phyloP scores from a whole-genome alignment of 2,329 filamentous ascomycete species.

The Ophiocordyceps australis region DNA sequence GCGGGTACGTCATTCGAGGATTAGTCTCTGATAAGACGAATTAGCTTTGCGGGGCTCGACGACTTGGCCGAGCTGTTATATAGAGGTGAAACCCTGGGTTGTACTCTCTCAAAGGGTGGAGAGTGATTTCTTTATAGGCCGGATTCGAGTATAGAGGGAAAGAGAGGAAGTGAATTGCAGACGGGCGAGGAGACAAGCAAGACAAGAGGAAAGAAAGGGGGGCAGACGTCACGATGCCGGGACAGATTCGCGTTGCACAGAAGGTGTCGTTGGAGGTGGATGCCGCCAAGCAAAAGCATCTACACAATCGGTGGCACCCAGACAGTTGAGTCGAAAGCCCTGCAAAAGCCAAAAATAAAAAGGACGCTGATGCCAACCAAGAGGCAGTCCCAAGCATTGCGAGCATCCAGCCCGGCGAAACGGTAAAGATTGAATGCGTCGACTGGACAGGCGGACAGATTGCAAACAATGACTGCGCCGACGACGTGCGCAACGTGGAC shows the following conservation, averaged over 20 bases:
- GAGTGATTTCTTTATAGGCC: no score
- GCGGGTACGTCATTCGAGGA: no score
- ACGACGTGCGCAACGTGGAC: conserved; percentile 73
- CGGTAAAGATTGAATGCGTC: conserved; percentile 84
- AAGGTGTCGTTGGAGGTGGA: conserved; percentile 38
- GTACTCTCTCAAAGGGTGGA: no score
- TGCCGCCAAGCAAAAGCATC: conserved; percentile 46
- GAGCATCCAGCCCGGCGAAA: conserved; percentile 65
- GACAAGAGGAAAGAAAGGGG: no score
- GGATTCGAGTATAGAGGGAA: no score
- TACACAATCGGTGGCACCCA: conserved; percentile 87
- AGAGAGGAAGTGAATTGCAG: no score
- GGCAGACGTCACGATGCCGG: conserved; percentile 8
- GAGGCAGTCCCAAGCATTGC: conserved; percentile 54
- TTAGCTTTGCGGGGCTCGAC: no score
- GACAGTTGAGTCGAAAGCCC: no score
- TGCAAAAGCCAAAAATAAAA: conserved; percentile 4
- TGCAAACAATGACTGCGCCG: conserved; percentile 73
- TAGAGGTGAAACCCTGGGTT: no score
- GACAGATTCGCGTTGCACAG: conserved; percentile 44
- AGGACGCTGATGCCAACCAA: neutral
- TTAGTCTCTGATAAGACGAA: no score
- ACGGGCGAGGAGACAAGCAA: no score
- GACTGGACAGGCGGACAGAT: conserved; percentile 81
- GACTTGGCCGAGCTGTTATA: no score